These are phyloP conservation scores for Phytophthora rubi DNA, from an alignment of 352 stramenopile species.

Conservation along the genomic window DNA sequence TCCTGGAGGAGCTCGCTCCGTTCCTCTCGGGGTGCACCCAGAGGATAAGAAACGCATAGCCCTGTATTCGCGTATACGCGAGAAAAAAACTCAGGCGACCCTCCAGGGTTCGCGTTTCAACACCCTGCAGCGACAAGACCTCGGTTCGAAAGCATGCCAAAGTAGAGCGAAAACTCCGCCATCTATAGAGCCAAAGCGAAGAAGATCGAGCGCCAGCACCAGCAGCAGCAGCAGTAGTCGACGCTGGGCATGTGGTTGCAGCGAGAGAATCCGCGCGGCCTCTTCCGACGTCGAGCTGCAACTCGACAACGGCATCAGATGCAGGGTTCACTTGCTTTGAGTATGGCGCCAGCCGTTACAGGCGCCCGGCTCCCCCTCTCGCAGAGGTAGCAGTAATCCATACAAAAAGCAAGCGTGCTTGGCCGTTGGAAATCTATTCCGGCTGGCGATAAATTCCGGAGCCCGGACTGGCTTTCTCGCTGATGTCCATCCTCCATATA, in stretches of 20 bases:
- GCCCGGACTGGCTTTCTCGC: conserved; percentile 32
- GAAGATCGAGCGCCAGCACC: conserved; percentile 1
- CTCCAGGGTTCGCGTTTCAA: conserved; percentile 30
- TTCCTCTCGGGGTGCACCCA: conserved; percentile 14
- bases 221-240: background rate
- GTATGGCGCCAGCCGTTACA: conserved; percentile 23
- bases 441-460: conserved; percentile 19
- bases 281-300: conserved; percentile 42
- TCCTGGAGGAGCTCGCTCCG: background rate
- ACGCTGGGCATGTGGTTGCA: conserved; percentile 20
- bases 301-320: conserved; percentile 25
- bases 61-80: background rate
- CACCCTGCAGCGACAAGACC: conserved; percentile 26
- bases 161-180: no score
- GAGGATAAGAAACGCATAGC: conserved; percentile 23
- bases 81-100: conserved; percentile 21
- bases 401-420: conserved; percentile 16
- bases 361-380: background rate
- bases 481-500: conserved; percentile 15
- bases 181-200: background rate
- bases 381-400: conserved; percentile 8
- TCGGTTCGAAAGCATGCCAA: background rate
- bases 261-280: conserved; percentile 21
- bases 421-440: conserved; percentile 36
- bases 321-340: conserved; percentile 13